Evolutionary conservation across 208 protist species (phyloP).

Genomic region (Phytomonas sp.): DNA sequence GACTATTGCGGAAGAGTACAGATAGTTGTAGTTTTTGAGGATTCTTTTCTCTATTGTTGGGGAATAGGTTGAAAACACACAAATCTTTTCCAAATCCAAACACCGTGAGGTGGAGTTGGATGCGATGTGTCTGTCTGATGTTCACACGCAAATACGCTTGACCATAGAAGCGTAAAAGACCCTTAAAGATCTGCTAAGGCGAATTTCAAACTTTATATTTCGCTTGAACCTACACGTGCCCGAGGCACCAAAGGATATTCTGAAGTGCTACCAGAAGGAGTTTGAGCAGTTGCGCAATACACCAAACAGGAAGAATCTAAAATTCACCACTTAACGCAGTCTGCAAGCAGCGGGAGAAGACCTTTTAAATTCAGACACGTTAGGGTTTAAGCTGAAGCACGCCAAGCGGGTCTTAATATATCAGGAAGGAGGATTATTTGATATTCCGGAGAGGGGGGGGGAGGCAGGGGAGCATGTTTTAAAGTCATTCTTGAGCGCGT

Average conservation of each 20-base stretch:
- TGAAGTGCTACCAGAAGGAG: constrained; percentile 92
- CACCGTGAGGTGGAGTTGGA: constrained; percentile 87
- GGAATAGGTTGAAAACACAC: constrained; percentile 83
- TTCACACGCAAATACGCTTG: constrained; percentile 83
- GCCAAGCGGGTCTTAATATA: constrained; percentile 40
- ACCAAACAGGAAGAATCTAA: constrained; percentile 80
- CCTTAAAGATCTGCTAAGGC: constrained; percentile 54
- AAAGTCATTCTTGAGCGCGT: constrained; percentile 49
- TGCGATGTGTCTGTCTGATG: constrained; percentile 82
- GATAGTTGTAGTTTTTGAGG: constrained; percentile 80
- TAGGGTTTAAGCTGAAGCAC: constrained; percentile 83
- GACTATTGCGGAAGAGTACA: constrained; percentile 66
- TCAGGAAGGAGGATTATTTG: constrained; percentile 50
- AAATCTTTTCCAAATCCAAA: constrained; percentile 84
- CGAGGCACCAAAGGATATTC: constrained; percentile 82
- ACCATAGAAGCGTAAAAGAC: constrained; percentile 46
- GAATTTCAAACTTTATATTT: constrained; percentile 83
- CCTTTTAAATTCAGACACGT: constrained; percentile 75
- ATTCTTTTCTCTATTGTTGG: constrained; percentile 89
- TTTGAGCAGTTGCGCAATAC: constrained; percentile 91
- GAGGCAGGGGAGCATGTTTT: constrained; percentile 63
- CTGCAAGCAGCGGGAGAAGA: constrained; percentile 71
- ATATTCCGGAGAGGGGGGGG: constrained; percentile 64
- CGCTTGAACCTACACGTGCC: constrained; percentile 86
- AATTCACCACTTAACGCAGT: constrained; percentile 75